Conservation (phyloP, 1,284 basidiomycete species). For the Inonotus obliquus region DNA sequence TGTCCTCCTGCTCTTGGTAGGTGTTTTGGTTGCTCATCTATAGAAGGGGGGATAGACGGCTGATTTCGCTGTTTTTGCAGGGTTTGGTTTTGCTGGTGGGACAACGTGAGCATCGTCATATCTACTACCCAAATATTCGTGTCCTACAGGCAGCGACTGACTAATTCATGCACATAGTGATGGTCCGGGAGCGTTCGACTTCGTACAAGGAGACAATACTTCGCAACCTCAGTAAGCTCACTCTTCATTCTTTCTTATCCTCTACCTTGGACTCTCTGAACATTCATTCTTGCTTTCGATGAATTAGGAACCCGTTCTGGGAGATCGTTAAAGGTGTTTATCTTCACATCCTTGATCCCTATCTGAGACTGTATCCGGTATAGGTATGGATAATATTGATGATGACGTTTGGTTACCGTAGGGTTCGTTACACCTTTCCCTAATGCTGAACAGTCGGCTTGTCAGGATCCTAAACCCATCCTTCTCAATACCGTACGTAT, state of each 20-base stretch:
- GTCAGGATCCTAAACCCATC: slow-evolving; percentile 80
- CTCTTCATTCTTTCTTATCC: slow-evolving; percentile 12
- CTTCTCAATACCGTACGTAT: slow-evolving; percentile 61
- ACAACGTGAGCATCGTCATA: slow-evolving; percentile 56
- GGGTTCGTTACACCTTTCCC: slow-evolving; percentile 64
- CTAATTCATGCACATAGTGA: too few relatives aligned
- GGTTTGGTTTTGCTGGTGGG: slow-evolving; percentile 72
- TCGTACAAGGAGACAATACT: slow-evolving; percentile 72
- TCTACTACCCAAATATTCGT: neutral
- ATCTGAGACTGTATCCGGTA: slow-evolving; percentile 3
- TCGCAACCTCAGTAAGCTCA: slow-evolving; percentile 46
- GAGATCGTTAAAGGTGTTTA: slow-evolving; percentile 62
- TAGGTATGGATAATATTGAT: too few relatives aligned
- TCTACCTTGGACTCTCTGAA: neutral
- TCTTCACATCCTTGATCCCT: neutral
- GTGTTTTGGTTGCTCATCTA: slow-evolving; percentile 19
- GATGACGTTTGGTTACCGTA: slow-evolving; percentile 11
- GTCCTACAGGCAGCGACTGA: too few relatives aligned
- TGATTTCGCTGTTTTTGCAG: slow-evolving; percentile 29
- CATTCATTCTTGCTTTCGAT: neutral
- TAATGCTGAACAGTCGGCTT: slow-evolving; percentile 55
- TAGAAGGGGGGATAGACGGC: neutral
- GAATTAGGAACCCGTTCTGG: slow-evolving; percentile 74
- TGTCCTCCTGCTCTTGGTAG: slow-evolving; percentile 77
- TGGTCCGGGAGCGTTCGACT: slow-evolving; percentile 80